Conservation (phyloP, 2,329 filamentous ascomycete species). For the Curvularia hawaiiensis region DNA sequence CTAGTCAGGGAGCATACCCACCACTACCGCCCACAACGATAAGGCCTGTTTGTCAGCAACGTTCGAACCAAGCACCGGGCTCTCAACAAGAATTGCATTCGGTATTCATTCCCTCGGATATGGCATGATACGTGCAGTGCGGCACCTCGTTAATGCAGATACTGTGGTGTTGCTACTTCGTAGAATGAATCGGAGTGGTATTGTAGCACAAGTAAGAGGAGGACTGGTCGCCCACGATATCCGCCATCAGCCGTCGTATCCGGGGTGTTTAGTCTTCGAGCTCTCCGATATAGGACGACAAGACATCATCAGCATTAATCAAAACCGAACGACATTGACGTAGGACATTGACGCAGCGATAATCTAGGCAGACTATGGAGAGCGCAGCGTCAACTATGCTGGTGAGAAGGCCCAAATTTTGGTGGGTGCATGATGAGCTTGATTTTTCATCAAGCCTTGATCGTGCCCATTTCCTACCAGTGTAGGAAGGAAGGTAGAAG, state of each 20-base stretch:
- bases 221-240: slow-evolving; percentile 62
- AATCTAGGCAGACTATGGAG: slow-evolving; percentile 74
- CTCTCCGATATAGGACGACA: slow-evolving; percentile 21
- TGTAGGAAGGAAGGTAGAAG: slow-evolving; percentile 70
- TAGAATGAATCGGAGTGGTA: slow-evolving; percentile 78
- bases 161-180: slow-evolving; percentile 63
- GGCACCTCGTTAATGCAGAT: slow-evolving; percentile 73
- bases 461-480: slow-evolving; percentile 63
- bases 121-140: slow-evolving; percentile 68
- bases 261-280: slow-evolving; percentile 61
- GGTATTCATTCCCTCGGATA: slow-evolving; percentile 64
- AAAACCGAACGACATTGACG: slow-evolving; percentile 59
- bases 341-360: slow-evolving; percentile 70
- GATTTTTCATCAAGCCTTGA: slow-evolving; percentile 66
- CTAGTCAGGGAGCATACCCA: slow-evolving; percentile 8
- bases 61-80: slow-evolving; percentile 46
- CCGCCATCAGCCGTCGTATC: not conserved
- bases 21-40: slow-evolving; percentile 8
- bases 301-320: not conserved
- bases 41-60: slow-evolving; percentile 30
- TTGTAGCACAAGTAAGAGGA: slow-evolving; percentile 71
- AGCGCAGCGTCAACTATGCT: slow-evolving; percentile 71
- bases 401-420: slow-evolving; percentile 77
- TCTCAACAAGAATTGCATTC: slow-evolving; percentile 59
- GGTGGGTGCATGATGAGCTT: slow-evolving; percentile 69